A percentile compares a stretch with the other conserved stretches of the same genome.
Conservation (phyloP, 176 grass and related monocot species). For the Aegilops sharonensis region DNA sequence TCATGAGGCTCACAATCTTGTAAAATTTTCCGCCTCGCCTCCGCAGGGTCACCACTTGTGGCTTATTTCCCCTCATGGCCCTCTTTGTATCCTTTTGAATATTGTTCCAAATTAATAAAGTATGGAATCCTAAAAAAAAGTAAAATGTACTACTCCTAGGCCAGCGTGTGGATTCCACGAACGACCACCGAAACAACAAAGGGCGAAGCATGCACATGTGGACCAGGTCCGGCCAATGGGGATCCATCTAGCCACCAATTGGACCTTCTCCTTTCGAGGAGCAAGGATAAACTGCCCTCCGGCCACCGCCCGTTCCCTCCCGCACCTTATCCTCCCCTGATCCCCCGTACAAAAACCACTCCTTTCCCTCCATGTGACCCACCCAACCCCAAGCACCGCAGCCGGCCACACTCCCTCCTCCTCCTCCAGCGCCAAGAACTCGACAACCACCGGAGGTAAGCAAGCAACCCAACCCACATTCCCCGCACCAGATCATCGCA, state of each 20-base stretch:
- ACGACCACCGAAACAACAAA: neutral
- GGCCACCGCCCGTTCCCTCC: conserved; percentile 58
- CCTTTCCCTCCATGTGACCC: neutral
- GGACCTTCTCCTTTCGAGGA: conserved; percentile 28
- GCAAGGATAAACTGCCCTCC: conserved; percentile 48
- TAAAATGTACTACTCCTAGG: neutral
- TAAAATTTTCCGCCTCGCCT: too few relatives aligned
- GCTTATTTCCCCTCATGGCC: too few relatives aligned
- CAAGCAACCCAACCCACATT: neutral
- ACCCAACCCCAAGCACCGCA: conserved; percentile 9
- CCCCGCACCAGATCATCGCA: neutral
- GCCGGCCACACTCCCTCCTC: conserved; percentile 15
- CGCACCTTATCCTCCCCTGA: conserved; percentile 72
- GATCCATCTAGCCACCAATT: conserved; percentile 38
- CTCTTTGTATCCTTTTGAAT: too few relatives aligned
- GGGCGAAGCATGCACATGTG: conserved; percentile 7
- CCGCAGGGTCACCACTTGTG: too few relatives aligned
- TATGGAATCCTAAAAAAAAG: too few relatives aligned
- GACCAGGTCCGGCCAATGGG: conserved; percentile 47
- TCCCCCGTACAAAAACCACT: conserved; percentile 53
- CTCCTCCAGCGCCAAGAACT: conserved; percentile 22
- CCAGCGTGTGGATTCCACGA: conserved; percentile 49
- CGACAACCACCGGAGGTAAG: neutral
- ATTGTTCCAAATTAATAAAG: too few relatives aligned
- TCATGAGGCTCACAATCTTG: too few relatives aligned